Evolutionary conservation across 2,329 filamentous ascomycete species (phyloP).

Genomic region (Fusarium bactridioides): DNA sequence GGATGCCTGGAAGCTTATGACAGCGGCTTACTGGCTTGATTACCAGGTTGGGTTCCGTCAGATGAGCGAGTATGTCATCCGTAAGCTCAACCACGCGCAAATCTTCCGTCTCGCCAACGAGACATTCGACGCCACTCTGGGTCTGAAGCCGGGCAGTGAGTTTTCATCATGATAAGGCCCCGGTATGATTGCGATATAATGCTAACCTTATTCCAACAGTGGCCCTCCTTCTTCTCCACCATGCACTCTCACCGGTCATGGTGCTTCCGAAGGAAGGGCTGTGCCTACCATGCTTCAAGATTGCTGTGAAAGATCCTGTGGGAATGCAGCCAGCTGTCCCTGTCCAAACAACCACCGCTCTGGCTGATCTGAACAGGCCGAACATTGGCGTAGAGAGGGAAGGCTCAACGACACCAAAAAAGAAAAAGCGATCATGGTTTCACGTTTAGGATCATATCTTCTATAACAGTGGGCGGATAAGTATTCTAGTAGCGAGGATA

Average conservation of each 20-base stretch:
- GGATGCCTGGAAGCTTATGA: neutral
- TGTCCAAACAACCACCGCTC: neutral
- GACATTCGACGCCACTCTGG: neutral
- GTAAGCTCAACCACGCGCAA: neutral
- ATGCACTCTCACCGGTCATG: neutral
- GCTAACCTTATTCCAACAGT: neutral
- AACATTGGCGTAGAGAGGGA: too few relatives aligned
- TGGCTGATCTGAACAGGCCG: neutral
- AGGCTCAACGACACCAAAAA: neutral
- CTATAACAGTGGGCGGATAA: neutral
- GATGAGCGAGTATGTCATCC: neutral
- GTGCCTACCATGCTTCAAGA: neutral
- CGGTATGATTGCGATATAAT: neutral
- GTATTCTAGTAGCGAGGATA: neutral
- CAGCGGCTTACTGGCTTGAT: neutral
- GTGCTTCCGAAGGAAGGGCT: neutral
- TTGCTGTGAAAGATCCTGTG: fast-evolving
- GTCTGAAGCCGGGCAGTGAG: neutral
- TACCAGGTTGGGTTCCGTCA: neutral
- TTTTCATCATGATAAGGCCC: neutral
- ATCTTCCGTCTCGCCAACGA: neutral
- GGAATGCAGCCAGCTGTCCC: neutral
- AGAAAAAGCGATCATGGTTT: neutral
- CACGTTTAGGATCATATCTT: neutral
- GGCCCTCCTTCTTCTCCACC: neutral